Evolutionary conservation across 257 asterid species (phyloP).

Genomic region (Primulina tabacum): DNA sequence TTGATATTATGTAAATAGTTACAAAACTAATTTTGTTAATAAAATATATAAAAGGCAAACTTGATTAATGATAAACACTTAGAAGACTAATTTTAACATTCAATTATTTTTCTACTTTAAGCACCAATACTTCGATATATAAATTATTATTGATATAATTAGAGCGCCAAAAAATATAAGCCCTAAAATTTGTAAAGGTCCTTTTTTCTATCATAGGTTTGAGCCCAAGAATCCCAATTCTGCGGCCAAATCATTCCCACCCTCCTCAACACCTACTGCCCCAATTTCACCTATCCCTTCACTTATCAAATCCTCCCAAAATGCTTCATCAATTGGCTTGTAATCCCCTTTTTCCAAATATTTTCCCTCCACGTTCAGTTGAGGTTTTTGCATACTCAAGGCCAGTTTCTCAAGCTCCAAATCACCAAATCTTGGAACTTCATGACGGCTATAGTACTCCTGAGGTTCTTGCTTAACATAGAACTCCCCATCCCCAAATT

Average conservation of each 20-base stretch:
- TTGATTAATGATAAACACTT: too few species aligned
- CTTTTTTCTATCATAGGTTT: too few species aligned
- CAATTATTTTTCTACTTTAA: too few species aligned
- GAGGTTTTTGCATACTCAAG: slow-evolving; percentile 20
- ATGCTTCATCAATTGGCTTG: slow-evolving; percentile 31
- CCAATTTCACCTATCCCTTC: slow-evolving; percentile 29
- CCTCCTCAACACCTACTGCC: slow-evolving; percentile 1
- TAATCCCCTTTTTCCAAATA: neutral
- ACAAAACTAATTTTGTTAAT: too few species aligned
- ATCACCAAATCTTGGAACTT: slow-evolving; percentile 22
- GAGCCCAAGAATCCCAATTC: slow-evolving; percentile 19
- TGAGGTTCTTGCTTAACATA: slow-evolving; percentile 25
- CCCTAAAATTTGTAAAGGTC: too few species aligned
- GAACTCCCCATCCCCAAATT: neutral
- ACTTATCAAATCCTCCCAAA: slow-evolving; percentile 28
- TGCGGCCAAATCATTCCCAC: slow-evolving; percentile 10
- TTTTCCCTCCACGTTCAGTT: slow-evolving; percentile 29
- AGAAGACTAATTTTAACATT: too few species aligned
- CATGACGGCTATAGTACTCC: slow-evolving; percentile 4
- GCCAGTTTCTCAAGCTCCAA: slow-evolving; percentile 6
- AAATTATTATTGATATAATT: too few species aligned
- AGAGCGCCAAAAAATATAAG: too few species aligned
- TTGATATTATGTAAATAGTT: too few species aligned
- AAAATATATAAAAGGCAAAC: too few species aligned
- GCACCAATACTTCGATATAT: too few species aligned